Evolutionary conservation across 2,329 filamentous ascomycete genomes (phyloP).

Genomic region (Fusarium sacchari): DNA sequence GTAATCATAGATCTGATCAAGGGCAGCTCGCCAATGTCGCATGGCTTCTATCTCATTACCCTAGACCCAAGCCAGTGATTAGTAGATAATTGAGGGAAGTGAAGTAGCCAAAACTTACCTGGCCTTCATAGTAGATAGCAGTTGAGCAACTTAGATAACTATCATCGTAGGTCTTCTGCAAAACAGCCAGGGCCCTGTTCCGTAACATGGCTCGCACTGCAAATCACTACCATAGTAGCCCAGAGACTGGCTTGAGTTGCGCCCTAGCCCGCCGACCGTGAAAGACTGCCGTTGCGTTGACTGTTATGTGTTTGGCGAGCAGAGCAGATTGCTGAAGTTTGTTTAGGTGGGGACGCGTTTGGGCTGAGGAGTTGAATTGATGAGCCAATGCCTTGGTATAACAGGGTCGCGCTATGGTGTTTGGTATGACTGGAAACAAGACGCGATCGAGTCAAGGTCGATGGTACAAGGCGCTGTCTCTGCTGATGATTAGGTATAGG

Average conservation of each 20-base stretch:
- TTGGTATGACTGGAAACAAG: neutral
- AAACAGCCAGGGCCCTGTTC: slow-evolving; percentile 69
- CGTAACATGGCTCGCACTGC: slow-evolving; percentile 59
- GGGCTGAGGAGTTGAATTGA: neutral
- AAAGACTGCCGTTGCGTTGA: neutral
- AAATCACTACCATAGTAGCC: slow-evolving; percentile 44
- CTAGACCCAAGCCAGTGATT: slow-evolving; percentile 56
- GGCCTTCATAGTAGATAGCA: slow-evolving; percentile 93
- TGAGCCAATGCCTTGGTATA: neutral
- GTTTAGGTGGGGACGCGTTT: slow-evolving; percentile 9
- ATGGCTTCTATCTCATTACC: slow-evolving; percentile 92
- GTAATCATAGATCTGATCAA: slow-evolving; percentile 89
- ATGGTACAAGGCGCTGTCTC: slow-evolving; percentile 1
- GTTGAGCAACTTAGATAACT: slow-evolving; percentile 95
- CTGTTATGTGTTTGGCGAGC: slow-evolving; percentile 3
- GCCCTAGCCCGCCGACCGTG: slow-evolving; percentile 31
- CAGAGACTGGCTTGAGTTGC: slow-evolving; percentile 32
- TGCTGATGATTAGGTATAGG: too few species aligned
- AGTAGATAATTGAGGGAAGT: slow-evolving; percentile 3
- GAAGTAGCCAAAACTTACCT: slow-evolving; percentile 65
- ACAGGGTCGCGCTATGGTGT: neutral
- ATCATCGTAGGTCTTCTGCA: slow-evolving; percentile 98
- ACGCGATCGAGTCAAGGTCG: slow-evolving; percentile 1
- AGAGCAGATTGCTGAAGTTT: slow-evolving; percentile 14
- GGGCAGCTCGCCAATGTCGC: slow-evolving; percentile 87